Conservation (phyloP, 2,329 filamentous ascomycete genomes). For the Talaromyces rugulosus region DNA sequence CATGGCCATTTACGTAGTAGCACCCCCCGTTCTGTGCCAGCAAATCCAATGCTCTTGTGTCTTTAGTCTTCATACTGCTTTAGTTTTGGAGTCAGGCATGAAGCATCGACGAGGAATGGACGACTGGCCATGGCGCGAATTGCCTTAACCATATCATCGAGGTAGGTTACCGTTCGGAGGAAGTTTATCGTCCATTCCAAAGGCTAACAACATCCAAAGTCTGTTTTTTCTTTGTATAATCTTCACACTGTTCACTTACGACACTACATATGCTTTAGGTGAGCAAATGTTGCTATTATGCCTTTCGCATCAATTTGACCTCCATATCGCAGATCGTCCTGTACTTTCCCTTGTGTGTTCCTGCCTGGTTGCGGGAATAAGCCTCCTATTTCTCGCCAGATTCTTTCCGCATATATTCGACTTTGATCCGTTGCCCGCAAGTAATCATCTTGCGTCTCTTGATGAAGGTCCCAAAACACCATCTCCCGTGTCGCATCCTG, state of each 20-base stretch:
- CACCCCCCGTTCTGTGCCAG: neutral
- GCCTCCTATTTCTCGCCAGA: constrained; percentile 34
- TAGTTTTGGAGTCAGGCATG: neutral
- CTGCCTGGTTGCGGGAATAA: constrained; percentile 37
- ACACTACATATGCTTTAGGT: constrained; percentile 32
- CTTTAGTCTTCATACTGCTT: neutral
- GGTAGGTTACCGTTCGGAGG: constrained; percentile 25
- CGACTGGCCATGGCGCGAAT: neutral
- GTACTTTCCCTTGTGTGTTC: constrained; percentile 40
- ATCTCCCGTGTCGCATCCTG: neutral
- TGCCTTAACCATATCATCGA: neutral
- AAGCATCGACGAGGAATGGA: neutral
- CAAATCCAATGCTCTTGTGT: neutral
- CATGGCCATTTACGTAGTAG: neutral
- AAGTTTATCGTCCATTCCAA: neutral
- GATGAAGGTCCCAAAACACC: neutral
- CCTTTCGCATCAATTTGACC: neutral
- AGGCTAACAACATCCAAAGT: neutral
- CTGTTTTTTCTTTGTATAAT: neutral
- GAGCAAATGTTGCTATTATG: constrained; percentile 11
- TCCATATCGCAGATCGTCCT: constrained; percentile 38
- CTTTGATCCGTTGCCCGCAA: constrained; percentile 1
- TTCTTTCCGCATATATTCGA: constrained; percentile 25
- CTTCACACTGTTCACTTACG: neutral
- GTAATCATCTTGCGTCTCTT: neutral